phyloP scores from a whole-genome alignment of 257 asterid species.

The Fraxinus americana region DNA sequence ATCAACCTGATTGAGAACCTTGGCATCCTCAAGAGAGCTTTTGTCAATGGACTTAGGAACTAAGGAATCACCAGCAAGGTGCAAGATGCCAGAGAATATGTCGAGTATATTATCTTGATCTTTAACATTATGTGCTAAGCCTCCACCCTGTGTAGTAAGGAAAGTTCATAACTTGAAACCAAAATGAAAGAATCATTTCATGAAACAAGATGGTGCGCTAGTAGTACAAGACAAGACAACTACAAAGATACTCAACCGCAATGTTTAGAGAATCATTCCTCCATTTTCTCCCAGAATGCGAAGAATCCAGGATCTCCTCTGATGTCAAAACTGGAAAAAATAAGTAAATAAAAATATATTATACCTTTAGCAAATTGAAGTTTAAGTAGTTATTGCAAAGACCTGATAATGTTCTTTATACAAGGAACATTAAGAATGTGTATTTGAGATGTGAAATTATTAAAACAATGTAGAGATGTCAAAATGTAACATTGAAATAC shows the following conservation, averaged over 20 bases:
- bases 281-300: constrained; percentile 58
- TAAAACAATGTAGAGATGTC: constrained; percentile 12
- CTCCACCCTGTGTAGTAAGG: constrained; percentile 45
- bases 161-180: constrained; percentile 24
- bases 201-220: constrained; percentile 16
- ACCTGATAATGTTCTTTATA: constrained; percentile 15
- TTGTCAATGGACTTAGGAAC: constrained; percentile 77
- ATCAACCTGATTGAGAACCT: constrained; percentile 90
- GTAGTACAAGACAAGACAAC: constrained; percentile 26
- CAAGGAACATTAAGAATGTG: constrained; percentile 10
- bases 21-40: constrained; percentile 69
- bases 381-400: constrained; percentile 20
- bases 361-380: not conserved
- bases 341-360: not conserved
- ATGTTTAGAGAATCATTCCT: constrained; percentile 37
- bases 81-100: constrained; percentile 64
- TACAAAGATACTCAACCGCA: constrained; percentile 47
- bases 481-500: not conserved
- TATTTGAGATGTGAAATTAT: constrained; percentile 19
- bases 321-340: constrained; percentile 44
- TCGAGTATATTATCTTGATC: constrained; percentile 64
- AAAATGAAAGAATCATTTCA: constrained; percentile 20
- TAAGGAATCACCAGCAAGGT: constrained; percentile 60
- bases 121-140: constrained; percentile 27
- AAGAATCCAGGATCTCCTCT: constrained; percentile 39